Evolutionary conservation across 345 rosid species (phyloP).

Genomic region (Brassica nigra): DNA sequence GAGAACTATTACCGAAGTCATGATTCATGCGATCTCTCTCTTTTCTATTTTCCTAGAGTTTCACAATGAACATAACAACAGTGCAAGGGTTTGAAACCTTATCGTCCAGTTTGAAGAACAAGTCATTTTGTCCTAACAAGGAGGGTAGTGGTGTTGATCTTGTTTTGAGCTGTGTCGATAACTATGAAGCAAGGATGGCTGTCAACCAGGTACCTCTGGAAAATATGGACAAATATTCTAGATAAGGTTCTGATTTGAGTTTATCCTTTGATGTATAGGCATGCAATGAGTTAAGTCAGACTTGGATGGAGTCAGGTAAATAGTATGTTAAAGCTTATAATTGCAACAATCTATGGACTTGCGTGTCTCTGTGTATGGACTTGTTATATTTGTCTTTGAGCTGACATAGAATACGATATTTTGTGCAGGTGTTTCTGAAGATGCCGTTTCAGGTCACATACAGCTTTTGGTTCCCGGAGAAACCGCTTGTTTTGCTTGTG

Average conservation of each 20-base stretch:
- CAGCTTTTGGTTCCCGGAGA: constrained; percentile 93
- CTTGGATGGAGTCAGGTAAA: constrained; percentile 98
- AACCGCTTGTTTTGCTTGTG: constrained; percentile 98
- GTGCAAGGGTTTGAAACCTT: constrained; percentile 94
- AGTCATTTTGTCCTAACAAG: constrained; percentile 62
- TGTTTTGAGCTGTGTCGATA: constrained; percentile 96
- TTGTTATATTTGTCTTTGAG: too few species aligned
- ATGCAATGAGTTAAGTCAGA: constrained; percentile 87
- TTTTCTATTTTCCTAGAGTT: constrained; percentile 54
- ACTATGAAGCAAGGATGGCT: constrained; percentile 95
- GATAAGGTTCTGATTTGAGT: not conserved
- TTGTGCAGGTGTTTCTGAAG: constrained; percentile 91
- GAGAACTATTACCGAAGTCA: not conserved
- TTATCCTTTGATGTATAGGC: constrained; percentile 56
- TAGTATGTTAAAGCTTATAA: constrained; percentile 3
- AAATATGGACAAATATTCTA: not conserved
- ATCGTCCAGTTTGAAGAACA: constrained; percentile 69
- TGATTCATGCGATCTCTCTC: too few species aligned
- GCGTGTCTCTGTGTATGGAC: too few species aligned
- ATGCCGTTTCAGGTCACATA: constrained; percentile 98
- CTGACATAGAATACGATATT: constrained; percentile 6
- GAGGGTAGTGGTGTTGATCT: constrained; percentile 90
- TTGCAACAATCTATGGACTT: not conserved
- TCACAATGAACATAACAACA: constrained; percentile 86
- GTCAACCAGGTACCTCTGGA: constrained; percentile 91